Percentiles rank a stretch among this genome's conserved stretches.
Conservation (phyloP, 345 rosid species). For the Eutrema yunnanense region DNA sequence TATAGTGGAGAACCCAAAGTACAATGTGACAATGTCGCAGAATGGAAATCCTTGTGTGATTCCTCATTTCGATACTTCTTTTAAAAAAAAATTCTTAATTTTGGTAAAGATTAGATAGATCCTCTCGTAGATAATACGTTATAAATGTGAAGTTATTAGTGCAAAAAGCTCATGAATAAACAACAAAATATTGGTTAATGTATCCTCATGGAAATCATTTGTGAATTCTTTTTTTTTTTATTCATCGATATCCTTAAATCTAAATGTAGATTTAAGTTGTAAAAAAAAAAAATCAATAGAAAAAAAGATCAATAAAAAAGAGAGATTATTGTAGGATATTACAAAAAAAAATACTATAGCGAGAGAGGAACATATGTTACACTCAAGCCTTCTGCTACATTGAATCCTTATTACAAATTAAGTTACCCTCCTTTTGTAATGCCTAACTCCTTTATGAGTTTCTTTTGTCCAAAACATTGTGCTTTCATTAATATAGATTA, state of each 20-base stretch:
- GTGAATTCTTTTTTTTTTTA: not conserved
- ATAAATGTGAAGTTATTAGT: not conserved
- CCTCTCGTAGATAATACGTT: not conserved
- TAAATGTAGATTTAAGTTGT: not conserved
- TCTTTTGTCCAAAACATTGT: too few species aligned
- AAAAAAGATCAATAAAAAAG: too few species aligned
- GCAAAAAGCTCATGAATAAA: not conserved
- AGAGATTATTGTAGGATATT: not conserved
- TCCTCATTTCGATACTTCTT: slow-evolving; percentile 11
- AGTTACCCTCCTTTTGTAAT: too few species aligned
- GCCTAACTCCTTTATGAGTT: too few species aligned
- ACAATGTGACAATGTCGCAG: not conserved
- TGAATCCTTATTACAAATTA: not conserved
- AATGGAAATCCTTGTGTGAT: slow-evolving; percentile 29
- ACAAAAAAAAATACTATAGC: not conserved
- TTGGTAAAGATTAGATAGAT: not conserved
- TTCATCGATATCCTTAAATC: not conserved
- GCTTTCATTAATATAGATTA: too few species aligned
- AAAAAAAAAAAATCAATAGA: too few species aligned
- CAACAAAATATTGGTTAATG: not conserved
- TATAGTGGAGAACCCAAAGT: slow-evolving; percentile 21
- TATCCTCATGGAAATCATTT: not conserved
- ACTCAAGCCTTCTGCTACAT: not conserved
- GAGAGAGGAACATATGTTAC: not conserved
- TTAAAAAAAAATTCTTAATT: not conserved